Evolutionary conservation across 805 yeast species (phyloP), one percentile per base, ranked within the genome.

Genomic region (Yamadazyma insecticola): DNA sequence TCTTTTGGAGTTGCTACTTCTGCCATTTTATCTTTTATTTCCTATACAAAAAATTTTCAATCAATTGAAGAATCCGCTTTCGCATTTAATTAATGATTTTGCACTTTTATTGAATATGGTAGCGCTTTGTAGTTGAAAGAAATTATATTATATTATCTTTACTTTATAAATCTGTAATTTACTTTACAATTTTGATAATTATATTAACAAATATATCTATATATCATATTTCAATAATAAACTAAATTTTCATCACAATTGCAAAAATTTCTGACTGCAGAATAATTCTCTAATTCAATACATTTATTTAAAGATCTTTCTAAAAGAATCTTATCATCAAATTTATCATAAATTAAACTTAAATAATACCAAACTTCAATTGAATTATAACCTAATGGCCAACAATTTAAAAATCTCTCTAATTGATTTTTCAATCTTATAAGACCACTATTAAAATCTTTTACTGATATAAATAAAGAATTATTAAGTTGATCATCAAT

Each of bases 291-390:
- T 39, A 79, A 62, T 42, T 74, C 77, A 9, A 84, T 72, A 52
- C 83, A 71, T 44, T 61, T 72, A 78, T 86, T 73, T 35, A 83
- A 58, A 6, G 79, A 62, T 16, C 61, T 48, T 18, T 70, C 70
- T 38, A 73, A 64, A 13, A 63, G 55, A 8, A 53, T 38, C 37
- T 67, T 67, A 37, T 79, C 83, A 26, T 72, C 76, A 29, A 72
- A 57, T 16, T 49, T 60, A 40, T 79, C 88, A 50, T 81, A 81
- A 14, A 83, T 68, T 41, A 67, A 55, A 2, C 86, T 73, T 35
- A 84, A 60, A 33, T 71, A 70, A 72, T 76, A 80, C 82, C 89
- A 81, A 9, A 81, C 66, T 51, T 86, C 95, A 3, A 67, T 41
- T 28, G 47, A 47, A 40, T 65, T 69, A 41, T 45, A 44, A 6